Base-by-base conservation (phyloP, 768 basidiomycete genomes). In the Clitopilus passeckerianus region DNA sequence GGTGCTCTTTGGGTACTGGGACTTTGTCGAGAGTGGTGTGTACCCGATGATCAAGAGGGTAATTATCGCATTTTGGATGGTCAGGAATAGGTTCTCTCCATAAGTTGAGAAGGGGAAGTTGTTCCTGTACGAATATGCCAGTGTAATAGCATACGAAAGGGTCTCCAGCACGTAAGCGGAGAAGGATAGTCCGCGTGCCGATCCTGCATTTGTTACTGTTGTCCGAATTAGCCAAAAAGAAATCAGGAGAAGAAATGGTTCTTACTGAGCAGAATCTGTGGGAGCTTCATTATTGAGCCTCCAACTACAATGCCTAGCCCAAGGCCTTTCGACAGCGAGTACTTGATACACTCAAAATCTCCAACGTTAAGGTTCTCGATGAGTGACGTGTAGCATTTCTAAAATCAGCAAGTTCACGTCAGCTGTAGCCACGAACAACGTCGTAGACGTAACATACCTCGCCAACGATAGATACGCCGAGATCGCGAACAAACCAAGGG, bases 41-140 rank as follows among this genome's bases (percentile, higher is more conserved):
- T 90, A 88, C 71, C 76, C 75, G 54, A 95, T 80, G 72, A 96
- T 96, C 65, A 95, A 85, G 67, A 94, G 80, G 15, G 93, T 93
- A 70, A 98, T 93, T 74, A 91, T 61, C 65, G 89, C 78, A 76
- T 96, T 94, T 73, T 96, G 94, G 60, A 94, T 67, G 30, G 92
- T 87, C 54, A 98, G 82, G 84, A 98, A 98, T 59, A 95, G 71
- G 77, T 96, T 98, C 74, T 99, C 97, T 67, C 97, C 97, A 61
- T 98, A 99, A 0, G 97, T 98, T 18, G 92, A 93, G 79, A 98
- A 97, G 0, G 97, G 94, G 73, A 95, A 98, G 22, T 78, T 72
- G 67, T 93, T 89, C 22, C 93, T 81, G 66, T 84, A 85, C 1
- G 95, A 89, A 74, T 98, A 99, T 10, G 86, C 86, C 24, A 95